Evolutionary conservation across 2,329 filamentous ascomycete species (phyloP), one percentile per base, ranked within the genome.

Genomic region (Fusarium hostae): DNA sequence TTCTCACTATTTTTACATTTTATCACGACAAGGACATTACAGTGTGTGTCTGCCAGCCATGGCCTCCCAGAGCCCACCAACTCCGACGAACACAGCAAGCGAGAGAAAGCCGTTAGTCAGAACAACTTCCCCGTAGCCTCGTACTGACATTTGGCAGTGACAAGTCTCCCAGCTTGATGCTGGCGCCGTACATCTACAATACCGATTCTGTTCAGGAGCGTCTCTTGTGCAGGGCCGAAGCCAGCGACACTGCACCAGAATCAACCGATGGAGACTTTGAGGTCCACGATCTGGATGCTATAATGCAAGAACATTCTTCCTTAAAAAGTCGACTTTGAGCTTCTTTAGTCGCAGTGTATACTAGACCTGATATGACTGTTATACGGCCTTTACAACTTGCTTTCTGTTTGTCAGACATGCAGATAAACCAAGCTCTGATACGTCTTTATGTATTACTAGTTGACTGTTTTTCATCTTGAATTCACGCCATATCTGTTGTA

Each of bases 141-240:
- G 2, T 44, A 5, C 32, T 69, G 9, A 69, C 11, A 12, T 1
- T 6, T 1, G 6, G 15, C 6, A 69, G 66, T 2, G 2, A 10
- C 4, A 26, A 35, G 18, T 34, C 28, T 32, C 4, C 26, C 6
- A 18, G 47, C 4, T 16, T n/a, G 9, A 69, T 64, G 66, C 39
- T 69, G 9, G 6, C 10, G 16, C n/a, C n/a, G 9, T 63, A 54
- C 16, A 69, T 69, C 20, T 64, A 69, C 15, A 41, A 69, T 24
- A 48, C 52, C 7, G 32, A 48, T 26, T 64, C 47, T 6, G 24
- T 69, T 12, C 65, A 58, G 22, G 51, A 69, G 9, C 47, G 30
- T 20, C 59, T 68, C 10, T 18, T 59, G 6, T 32, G 18, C 18
- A 37, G 15, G 32, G 35, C 45, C 6, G 20, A n/a, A 24, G 16